These are phyloP conservation scores for Vaccinium macrocarpon DNA, from an alignment of 148 eudicot genomes.

Conservation along the genomic window DNA sequence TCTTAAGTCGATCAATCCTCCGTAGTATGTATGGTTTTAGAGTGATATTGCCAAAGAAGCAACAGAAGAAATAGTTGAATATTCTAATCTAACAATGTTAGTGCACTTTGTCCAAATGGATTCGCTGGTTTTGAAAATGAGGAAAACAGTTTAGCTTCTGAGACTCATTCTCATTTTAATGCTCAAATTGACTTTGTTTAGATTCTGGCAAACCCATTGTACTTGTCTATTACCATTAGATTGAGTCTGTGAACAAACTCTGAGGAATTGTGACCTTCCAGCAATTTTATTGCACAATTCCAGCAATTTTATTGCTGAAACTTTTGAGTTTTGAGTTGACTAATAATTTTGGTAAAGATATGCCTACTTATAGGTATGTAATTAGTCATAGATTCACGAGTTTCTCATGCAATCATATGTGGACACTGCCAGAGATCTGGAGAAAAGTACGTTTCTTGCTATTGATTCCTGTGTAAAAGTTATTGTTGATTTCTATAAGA, in stretches of 20 bases:
- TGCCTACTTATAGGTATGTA: not conserved
- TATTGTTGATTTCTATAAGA: slow-evolving; percentile 2
- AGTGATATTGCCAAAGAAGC: not conserved
- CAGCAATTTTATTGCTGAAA: not conserved
- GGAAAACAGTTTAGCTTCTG: not conserved
- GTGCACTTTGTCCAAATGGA: not conserved
- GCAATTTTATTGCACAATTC: not conserved
- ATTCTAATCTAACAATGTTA: not conserved
- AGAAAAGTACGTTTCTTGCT: not conserved
- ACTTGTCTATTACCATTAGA: not conserved
- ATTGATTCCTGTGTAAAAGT: not conserved
- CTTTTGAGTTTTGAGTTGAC: not conserved
- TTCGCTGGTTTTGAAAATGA: not conserved
- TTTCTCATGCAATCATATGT: not conserved
- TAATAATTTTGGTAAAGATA: not conserved
- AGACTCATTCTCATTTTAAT: slow-evolving; percentile 7
- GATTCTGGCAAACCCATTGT: not conserved
- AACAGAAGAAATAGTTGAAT: not conserved
- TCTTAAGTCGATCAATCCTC: not conserved
- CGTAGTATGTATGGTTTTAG: not conserved
- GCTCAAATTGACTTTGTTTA: not conserved
- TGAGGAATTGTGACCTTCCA: not conserved
- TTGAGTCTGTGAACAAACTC: not conserved
- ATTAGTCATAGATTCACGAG: not conserved
- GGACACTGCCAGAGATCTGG: not conserved